A percentile compares a stretch with the other conserved stretches of the same genome.
Evolutionary conservation across 306 rosid species (phyloP).

Genomic region (Trifolium subterraneum): DNA sequence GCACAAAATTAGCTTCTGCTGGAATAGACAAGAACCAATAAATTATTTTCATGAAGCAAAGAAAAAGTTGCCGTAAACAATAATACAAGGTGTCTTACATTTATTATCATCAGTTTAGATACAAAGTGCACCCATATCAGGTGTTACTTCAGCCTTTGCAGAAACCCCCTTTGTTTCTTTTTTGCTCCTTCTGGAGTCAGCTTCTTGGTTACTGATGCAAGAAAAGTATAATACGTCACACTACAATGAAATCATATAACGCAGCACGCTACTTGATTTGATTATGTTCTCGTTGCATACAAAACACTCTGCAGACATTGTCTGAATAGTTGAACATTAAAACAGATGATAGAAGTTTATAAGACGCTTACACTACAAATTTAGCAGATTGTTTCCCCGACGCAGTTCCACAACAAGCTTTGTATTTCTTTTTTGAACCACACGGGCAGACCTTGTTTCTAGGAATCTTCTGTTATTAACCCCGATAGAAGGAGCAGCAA

Average conservation of each 20-base stretch:
- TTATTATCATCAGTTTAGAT: constrained; percentile 56
- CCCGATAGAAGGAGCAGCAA: constrained; percentile 31
- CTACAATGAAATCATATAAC: constrained; percentile 13
- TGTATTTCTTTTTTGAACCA: constrained; percentile 81
- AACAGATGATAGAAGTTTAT: constrained; percentile 19
- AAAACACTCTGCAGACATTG: constrained; percentile 3
- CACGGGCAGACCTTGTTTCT: constrained; percentile 80
- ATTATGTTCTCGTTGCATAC: constrained; percentile 12
- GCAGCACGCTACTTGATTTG: constrained; percentile 8
- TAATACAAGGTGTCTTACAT: constrained; percentile 40
- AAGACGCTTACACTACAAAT: constrained; percentile 57
- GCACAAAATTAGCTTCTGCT: constrained; percentile 35
- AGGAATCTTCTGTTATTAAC: constrained; percentile 58
- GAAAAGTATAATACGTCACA: constrained; percentile 37
- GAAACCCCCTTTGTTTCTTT: constrained; percentile 60
- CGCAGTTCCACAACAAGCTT: constrained; percentile 77
- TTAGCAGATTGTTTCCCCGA: constrained; percentile 58
- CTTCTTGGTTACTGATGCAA: constrained; percentile 58
- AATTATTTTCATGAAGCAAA: constrained; percentile 31
- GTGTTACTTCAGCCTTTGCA: constrained; percentile 51
- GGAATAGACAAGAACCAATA: constrained; percentile 25
- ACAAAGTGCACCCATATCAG: constrained; percentile 86
- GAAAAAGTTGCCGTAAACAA: constrained; percentile 8
- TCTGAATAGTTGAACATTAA: constrained; percentile 28
- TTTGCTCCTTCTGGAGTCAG: constrained; percentile 59